Evolutionary conservation across 768 basidiomycete genomes (phyloP).

Genomic region (Tubosaeta brunneosetosa): DNA sequence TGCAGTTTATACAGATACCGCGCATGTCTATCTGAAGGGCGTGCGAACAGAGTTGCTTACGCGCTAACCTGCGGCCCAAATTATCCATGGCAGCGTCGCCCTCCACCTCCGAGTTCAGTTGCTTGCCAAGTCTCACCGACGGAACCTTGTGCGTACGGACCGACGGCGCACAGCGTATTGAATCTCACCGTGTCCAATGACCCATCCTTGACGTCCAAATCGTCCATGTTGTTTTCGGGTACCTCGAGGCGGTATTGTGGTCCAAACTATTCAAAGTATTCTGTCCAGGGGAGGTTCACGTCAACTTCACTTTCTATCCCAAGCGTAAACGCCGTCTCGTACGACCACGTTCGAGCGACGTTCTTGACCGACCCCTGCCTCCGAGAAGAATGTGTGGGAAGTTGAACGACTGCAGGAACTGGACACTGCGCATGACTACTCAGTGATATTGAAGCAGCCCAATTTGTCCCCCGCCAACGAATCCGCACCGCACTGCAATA

Average conservation of each 20-base stretch:
- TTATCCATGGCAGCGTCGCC: slow-evolving; percentile 47
- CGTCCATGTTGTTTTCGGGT: slow-evolving; percentile 89
- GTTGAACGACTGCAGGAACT: slow-evolving; percentile 76
- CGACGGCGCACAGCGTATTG: slow-evolving; percentile 67
- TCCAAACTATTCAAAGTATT: slow-evolving; percentile 97
- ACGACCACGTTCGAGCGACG: slow-evolving; percentile 91
- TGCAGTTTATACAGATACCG: slow-evolving; percentile 61
- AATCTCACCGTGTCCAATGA: slow-evolving; percentile 79
- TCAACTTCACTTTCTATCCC: slow-evolving; percentile 78
- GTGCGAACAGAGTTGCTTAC: slow-evolving; percentile 38
- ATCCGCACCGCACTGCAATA: slow-evolving; percentile 95
- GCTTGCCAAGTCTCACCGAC: slow-evolving; percentile 56
- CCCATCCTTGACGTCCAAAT: slow-evolving; percentile 76
- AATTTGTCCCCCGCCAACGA: slow-evolving; percentile 93
- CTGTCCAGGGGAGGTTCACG: slow-evolving; percentile 76
- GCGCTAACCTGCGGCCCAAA: slow-evolving; percentile 65
- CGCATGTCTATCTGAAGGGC: slow-evolving; percentile 35
- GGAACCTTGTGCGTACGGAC: slow-evolving; percentile 85
- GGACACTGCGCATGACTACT: slow-evolving; percentile 89
- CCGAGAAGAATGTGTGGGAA: slow-evolving; percentile 89
- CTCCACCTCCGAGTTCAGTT: slow-evolving; percentile 53
- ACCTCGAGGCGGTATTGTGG: slow-evolving; percentile 93
- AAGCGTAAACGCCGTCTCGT: slow-evolving; percentile 92
- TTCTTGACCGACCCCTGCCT: slow-evolving; percentile 95
- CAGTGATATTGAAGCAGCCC: slow-evolving; percentile 96